These are phyloP conservation scores for Buddleja alternifolia DNA, from an alignment of 257 asterid species.

Conservation along the genomic window DNA sequence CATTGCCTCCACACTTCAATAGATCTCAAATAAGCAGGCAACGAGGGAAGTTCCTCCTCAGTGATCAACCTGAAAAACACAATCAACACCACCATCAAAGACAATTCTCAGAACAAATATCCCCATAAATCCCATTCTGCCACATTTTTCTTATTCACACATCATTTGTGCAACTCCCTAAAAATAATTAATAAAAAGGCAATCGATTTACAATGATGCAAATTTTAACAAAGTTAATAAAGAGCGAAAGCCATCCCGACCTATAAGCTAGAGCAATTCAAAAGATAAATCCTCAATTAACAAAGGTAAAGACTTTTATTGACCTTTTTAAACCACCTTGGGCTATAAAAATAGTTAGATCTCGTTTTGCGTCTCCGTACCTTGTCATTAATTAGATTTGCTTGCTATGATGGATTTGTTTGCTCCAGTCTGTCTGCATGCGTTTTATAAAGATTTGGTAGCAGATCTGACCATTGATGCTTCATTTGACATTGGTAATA, in stretches of 20 bases:
- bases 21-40: neutral
- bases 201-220: neutral
- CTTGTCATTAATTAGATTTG: conserved; percentile 9
- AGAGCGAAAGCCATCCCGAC: neutral
- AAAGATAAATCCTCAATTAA: conserved; percentile 12
- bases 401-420: neutral
- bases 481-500: neutral
- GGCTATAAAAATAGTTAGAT: neutral
- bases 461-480: neutral
- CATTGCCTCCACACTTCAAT: neutral
- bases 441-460: neutral
- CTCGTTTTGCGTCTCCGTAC: neutral
- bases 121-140: neutral
- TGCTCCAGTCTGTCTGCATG: neutral
- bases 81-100: neutral
- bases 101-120: neutral
- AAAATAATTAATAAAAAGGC: neutral
- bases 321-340: neutral
- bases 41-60: neutral
- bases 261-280: neutral
- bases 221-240: neutral
- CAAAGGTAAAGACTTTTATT: conserved; percentile 2
- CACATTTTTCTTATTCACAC: neutral
- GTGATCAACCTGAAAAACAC: neutral
- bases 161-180: conserved; percentile 7